Evolutionary conservation across 2,329 filamentous ascomycete genomes (phyloP), one percentile per base, ranked within the genome.

Genomic region (Colletotrichum sp.): DNA sequence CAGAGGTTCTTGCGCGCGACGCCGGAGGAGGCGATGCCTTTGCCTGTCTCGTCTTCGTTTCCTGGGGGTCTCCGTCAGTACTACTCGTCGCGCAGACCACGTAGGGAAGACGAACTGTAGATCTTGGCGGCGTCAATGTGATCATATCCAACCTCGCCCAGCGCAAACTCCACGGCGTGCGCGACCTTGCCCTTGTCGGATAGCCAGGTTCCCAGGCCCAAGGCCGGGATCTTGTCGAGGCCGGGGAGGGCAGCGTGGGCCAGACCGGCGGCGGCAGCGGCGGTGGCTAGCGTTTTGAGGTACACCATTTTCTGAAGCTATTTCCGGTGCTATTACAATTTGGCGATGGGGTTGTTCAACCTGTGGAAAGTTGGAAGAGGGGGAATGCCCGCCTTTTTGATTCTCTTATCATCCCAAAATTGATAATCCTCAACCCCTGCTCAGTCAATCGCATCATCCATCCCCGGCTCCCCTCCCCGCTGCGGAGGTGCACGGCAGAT

Each of bases 151-250:
- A 34, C 74, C 59, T 76, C 70, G 32, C 74, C 70, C 10, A 76
- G 55, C n/a, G 93, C 92, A 76, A 89, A 87, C 60, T 87, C 84
- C 28, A 94, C 92, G 26, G 92, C 92, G 1, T 84, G 83, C 67
- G 89, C 86, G 69, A 93, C 91, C 81, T 92, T 86, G 66, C 90
- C 91, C 1, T 90, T 87, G 5, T 86, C 86, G 9, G 91, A 89
- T 83, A 94, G 91, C 92, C 92, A 94, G 75, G 92, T 93, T 79
- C 92, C 92, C 8, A 76, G 26, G 3, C 74, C 74, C 3, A 76
- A 39, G 30, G 74, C 36, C 1, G 74, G 74, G 26, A 76, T 76
- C 10, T 44, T 26, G 22, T 68, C 57, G 8, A 76, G 34, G 32
- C 74, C 64, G 24, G 73, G 59, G 7, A 68, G 70, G 2, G 73